Conservation (phyloP, 192 early-diverging fungal species). For the Geranomyces michiganensis region DNA sequence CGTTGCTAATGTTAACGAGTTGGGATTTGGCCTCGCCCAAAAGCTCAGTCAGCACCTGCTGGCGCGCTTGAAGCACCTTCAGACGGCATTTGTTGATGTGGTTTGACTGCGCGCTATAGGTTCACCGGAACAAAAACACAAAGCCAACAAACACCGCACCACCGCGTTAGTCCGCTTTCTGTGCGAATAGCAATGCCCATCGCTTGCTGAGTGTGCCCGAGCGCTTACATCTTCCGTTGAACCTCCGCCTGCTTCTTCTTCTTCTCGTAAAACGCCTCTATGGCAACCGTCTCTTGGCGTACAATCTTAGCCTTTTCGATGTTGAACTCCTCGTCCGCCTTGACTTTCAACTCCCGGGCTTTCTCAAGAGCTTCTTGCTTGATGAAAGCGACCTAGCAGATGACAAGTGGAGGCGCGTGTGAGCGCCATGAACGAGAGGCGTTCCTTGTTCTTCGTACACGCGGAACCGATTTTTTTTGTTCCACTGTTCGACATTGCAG, state of each 20-base stretch:
- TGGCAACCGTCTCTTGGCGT: constrained; percentile 93
- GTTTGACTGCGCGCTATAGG: constrained; percentile 83
- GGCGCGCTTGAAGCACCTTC: constrained; percentile 82
- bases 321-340: constrained; percentile 99
- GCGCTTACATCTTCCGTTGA: constrained; percentile 84
- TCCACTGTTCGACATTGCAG: no score
- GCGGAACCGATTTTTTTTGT: no score
- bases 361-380: constrained; percentile 99
- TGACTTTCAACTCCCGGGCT: constrained; percentile 97
- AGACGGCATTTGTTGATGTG: constrained; percentile 96
- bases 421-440: neutral
- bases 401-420: neutral
- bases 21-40: constrained; percentile 70
- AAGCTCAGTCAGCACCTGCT: constrained; percentile 82
- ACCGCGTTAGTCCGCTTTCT: no score
- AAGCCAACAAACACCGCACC: no score
- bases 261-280: constrained; percentile 93
- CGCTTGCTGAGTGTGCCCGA: no score
- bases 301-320: constrained; percentile 99
- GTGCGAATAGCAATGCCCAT: no score
- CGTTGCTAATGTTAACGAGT: constrained; percentile 62
- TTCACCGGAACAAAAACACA: neutral
- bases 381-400: constrained; percentile 87
- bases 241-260: constrained; percentile 98
- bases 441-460: no score